A percentile compares a stretch with the other conserved stretches of the same genome.
These are phyloP conservation scores for Amanita polypyramis DNA, from an alignment of 768 basidiomycete genomes.

Conservation along the genomic window DNA sequence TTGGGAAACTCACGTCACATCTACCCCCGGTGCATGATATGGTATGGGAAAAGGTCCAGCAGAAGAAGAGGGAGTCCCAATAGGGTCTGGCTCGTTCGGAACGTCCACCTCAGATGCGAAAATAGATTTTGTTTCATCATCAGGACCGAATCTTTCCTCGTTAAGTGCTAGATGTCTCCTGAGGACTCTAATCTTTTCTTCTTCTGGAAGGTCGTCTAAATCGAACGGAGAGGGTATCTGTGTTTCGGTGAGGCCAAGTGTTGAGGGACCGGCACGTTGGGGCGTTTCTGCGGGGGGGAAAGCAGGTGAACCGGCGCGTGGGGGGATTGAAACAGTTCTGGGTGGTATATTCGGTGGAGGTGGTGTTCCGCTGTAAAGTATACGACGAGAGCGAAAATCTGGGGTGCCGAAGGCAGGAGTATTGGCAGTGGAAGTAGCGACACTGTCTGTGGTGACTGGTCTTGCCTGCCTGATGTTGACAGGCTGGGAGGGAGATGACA, in stretches of 20 bases:
- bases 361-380: constrained; percentile 48
- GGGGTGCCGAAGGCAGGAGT: constrained; percentile 44
- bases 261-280: background rate
- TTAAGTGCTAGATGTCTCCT: constrained; percentile 71
- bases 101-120: constrained; percentile 19
- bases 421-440: constrained; percentile 21
- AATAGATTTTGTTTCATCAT: constrained; percentile 18
- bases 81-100: constrained; percentile 17
- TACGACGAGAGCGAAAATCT: constrained; percentile 49
- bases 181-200: constrained; percentile 77
- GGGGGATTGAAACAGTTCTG: constrained; percentile 1
- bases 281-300: constrained; percentile 3
- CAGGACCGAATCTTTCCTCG: constrained; percentile 60
- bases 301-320: constrained; percentile 10
- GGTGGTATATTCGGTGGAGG: constrained; percentile 50
- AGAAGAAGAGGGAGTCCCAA: constrained; percentile 15
- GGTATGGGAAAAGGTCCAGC: constrained; percentile 76
- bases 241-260: constrained; percentile 18
- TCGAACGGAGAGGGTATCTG: constrained; percentile 19
- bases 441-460: background rate
- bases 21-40: constrained; percentile 79
- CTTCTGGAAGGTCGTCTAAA: constrained; percentile 59
- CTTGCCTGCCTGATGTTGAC: background rate
- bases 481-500: constrained; percentile 3
- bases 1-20: constrained; percentile 69